phyloP scores from a whole-genome alignment of 2,329 filamentous ascomycete genomes.

The Clonostachys sp. region DNA sequence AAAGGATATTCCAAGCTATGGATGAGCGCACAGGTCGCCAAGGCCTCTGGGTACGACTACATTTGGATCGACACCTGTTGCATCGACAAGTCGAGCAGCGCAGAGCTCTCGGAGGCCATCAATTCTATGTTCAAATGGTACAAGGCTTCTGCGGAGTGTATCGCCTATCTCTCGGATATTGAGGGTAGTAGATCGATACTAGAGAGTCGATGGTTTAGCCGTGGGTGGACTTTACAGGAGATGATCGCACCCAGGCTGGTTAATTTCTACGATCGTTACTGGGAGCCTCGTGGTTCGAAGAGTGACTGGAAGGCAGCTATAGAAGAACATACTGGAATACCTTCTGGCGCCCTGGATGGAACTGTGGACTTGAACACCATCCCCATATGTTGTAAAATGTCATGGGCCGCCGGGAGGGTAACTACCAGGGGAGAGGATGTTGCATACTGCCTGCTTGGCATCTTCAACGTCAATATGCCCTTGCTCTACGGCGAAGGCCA shows the following conservation, averaged over 20 bases:
- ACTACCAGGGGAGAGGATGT: slow-evolving; percentile 16
- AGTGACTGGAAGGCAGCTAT: background rate
- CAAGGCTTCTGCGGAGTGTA: slow-evolving; percentile 13
- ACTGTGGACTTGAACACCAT: background rate
- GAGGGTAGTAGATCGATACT: background rate
- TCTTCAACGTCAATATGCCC: slow-evolving; percentile 21
- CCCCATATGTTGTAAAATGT: slow-evolving; percentile 10
- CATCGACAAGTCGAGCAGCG: slow-evolving; percentile 15
- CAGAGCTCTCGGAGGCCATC: slow-evolving; percentile 16
- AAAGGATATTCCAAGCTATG: background rate
- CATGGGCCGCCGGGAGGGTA: slow-evolving; percentile 15
- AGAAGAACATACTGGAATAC: background rate
- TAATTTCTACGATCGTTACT: slow-evolving; percentile 18
- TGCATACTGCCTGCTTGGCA: slow-evolving; percentile 18
- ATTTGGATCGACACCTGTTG: slow-evolving; percentile 18
- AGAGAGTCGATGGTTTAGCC: slow-evolving; percentile 17
- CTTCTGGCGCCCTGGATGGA: background rate
- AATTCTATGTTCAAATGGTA: slow-evolving; percentile 20
- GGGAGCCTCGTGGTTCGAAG: slow-evolving; percentile 7
- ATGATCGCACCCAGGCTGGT: slow-evolving; percentile 42
- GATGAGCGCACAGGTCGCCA: background rate
- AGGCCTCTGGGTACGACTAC: background rate
- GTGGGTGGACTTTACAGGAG: slow-evolving; percentile 60
- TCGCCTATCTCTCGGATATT: slow-evolving; percentile 12
- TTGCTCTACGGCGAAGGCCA: slow-evolving; percentile 18